Conservation (phyloP, 768 basidiomycete genomes). For the Boletus vinaceobasis region DNA sequence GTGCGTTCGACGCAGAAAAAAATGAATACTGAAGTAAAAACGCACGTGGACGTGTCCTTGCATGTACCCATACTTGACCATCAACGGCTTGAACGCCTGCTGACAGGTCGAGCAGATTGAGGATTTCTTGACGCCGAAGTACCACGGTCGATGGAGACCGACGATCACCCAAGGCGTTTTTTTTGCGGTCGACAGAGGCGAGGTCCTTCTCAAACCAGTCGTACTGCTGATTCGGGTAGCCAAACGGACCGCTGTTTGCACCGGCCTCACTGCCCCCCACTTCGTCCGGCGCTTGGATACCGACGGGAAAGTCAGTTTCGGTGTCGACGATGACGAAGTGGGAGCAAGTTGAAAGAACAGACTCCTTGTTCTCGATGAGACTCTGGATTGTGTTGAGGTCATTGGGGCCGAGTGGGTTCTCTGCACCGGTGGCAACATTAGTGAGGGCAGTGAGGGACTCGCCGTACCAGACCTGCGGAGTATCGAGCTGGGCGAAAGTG, state of each 20-base stretch:
- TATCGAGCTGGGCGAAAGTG: slow-evolving; percentile 17
- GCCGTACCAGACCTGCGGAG: slow-evolving; percentile 27
- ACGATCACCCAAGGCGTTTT: slow-evolving; percentile 28
- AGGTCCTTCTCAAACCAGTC: slow-evolving; percentile 28
- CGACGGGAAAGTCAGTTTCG: slow-evolving; percentile 26
- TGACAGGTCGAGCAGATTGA: slow-evolving; percentile 18
- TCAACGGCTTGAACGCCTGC: slow-evolving; percentile 28
- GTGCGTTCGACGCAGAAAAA: too few species aligned
- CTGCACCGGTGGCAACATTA: slow-evolving; percentile 17
- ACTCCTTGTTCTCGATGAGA: slow-evolving; percentile 28
- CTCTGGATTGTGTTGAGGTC: slow-evolving; percentile 30
- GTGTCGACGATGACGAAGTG: slow-evolving; percentile 24
- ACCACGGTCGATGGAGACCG: slow-evolving; percentile 30
- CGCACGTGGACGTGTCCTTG: slow-evolving; percentile 27
- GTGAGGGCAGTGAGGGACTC: slow-evolving; percentile 15
- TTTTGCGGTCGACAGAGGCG: slow-evolving; percentile 19
- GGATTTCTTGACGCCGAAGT: slow-evolving; percentile 2
- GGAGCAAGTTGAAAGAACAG: neutral
- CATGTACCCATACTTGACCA: slow-evolving; percentile 32
- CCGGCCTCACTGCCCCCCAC: slow-evolving; percentile 19
- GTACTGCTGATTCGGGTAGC: slow-evolving; percentile 27
- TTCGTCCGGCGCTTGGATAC: slow-evolving; percentile 24
- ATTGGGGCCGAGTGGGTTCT: slow-evolving; percentile 21
- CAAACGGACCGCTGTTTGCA: slow-evolving; percentile 25
- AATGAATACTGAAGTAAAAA: neutral